Percentiles rank a stretch among this genome's conserved stretches.
Evolutionary conservation across 1,139 yeast genomes (phyloP).

Genomic region (Kodamaea alishanica): DNA sequence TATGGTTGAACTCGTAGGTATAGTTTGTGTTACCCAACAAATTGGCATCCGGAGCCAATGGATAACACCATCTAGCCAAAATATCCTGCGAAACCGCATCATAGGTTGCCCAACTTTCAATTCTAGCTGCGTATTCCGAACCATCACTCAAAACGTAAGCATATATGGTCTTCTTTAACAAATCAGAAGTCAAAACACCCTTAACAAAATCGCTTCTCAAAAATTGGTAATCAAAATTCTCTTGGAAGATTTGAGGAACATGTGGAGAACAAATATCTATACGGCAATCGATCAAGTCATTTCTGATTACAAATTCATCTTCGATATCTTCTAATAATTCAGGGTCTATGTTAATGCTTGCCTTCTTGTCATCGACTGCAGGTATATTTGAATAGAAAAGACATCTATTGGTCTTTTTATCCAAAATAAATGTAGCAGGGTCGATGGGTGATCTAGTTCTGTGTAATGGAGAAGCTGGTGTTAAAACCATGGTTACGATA

Average conservation of each 20-base stretch:
- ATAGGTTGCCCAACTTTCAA: constrained; percentile 89
- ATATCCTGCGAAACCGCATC: constrained; percentile 90
- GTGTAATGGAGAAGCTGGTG: constrained; percentile 83
- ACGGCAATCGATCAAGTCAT: constrained; percentile 93
- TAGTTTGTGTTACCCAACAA: constrained; percentile 67
- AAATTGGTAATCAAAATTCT: constrained; percentile 89
- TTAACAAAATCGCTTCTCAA: constrained; percentile 83
- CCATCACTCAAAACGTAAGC: constrained; percentile 67
- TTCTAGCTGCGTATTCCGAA: constrained; percentile 84
- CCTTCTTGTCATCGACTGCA: constrained; percentile 44
- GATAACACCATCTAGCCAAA: constrained; percentile 88
- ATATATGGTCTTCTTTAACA: constrained; percentile 85
- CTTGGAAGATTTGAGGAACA: constrained; percentile 93
- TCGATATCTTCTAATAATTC: constrained; percentile 72
- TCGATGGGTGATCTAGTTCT: constrained; percentile 75
- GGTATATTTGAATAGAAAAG: constrained; percentile 78
- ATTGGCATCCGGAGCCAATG: constrained; percentile 85
- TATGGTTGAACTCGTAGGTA: constrained; percentile 75
- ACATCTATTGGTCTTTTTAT: constrained; percentile 69
- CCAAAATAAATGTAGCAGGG: constrained; percentile 82
- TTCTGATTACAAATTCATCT: constrained; percentile 75
- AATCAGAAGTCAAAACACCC: constrained; percentile 87
- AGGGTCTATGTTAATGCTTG: constrained; percentile 71
- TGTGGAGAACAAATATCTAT: constrained; percentile 93
- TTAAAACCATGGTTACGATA: constrained; percentile 88